Conservation (phyloP, 2,329 filamentous ascomycete genomes). For the Curvularia lunata region DNA sequence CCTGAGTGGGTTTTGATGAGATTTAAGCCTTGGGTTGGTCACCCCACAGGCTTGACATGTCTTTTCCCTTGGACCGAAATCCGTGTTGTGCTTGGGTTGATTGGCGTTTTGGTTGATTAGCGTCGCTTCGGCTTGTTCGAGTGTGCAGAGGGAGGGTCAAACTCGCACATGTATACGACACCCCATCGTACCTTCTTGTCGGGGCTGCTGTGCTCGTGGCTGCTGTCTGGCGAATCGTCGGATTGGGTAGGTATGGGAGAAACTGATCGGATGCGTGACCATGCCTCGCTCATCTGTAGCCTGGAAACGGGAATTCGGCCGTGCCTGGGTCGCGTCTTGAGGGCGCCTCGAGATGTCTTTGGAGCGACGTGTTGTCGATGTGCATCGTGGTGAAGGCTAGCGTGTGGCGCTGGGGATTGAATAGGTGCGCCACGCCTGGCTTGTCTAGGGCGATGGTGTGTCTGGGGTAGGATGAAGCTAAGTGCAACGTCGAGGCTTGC, state of each 20-base stretch:
- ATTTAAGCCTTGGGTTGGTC: neutral
- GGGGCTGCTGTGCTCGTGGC: conserved; percentile 1
- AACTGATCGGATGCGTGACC: conserved; percentile 20
- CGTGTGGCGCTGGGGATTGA: neutral
- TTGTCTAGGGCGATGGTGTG: neutral
- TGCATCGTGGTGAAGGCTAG: neutral
- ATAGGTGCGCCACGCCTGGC: neutral
- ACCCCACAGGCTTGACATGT: neutral
- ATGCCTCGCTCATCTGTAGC: conserved; percentile 24
- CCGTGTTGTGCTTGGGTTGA: neutral
- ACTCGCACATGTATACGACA: conserved; percentile 5
- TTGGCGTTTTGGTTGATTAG: neutral
- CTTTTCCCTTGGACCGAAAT: neutral
- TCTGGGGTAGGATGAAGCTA: conserved; percentile 13
- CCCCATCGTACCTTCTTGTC: conserved; percentile 13
- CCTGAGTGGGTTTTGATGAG: too few species aligned
- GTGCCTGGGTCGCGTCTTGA: neutral
- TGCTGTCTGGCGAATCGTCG: neutral
- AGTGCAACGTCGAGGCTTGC: conserved; percentile 13
- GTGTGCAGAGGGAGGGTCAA: neutral
- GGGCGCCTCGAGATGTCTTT: neutral
- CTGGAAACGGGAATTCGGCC: conserved; percentile 6
- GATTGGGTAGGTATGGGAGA: conserved; percentile 1
- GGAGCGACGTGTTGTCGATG: neutral
- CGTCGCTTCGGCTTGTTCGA: neutral